Evolutionary conservation across 371 early-diverging fungal species (phyloP).

Genomic region (Syncephalastrum sp.): DNA sequence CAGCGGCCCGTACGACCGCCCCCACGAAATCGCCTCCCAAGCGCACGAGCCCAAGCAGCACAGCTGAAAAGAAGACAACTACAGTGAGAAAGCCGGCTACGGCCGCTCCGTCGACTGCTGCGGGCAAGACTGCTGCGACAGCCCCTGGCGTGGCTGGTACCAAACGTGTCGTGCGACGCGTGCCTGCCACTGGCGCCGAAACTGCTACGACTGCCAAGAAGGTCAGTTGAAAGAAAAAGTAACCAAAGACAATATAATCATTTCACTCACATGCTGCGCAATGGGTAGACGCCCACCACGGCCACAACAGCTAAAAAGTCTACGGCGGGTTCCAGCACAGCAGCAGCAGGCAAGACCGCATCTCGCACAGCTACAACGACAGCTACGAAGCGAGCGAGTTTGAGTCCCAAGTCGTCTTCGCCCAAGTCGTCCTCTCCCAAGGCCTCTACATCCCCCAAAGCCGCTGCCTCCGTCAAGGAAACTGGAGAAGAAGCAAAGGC

Average conservation of each 20-base stretch:
- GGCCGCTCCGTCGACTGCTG: conserved; percentile 2
- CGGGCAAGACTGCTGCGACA: conserved; percentile 3
- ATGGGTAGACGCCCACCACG: background rate
- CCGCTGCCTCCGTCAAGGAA: background rate
- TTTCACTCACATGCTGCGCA: background rate
- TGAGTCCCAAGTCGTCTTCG: no score
- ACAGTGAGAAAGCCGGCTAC: conserved; percentile 11
- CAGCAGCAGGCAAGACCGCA: no score
- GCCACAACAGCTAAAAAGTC: background rate
- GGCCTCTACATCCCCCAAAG: no score
- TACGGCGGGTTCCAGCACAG: background rate
- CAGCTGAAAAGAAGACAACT: conserved; percentile 1
- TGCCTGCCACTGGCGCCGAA: conserved; percentile 8
- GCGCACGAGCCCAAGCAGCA: conserved; percentile 15
- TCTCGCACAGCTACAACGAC: background rate
- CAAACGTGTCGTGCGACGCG: conserved; percentile 12
- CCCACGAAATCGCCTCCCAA: conserved; percentile 3
- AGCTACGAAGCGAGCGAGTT: no score
- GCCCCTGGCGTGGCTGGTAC: conserved; percentile 6
- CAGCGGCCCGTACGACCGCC: background rate
- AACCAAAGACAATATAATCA: background rate
- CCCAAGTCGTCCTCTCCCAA: no score
- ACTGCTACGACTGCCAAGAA: conserved; percentile 3
- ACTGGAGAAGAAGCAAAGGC: conserved; percentile 2
- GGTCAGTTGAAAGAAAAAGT: background rate